Base-by-base conservation (phyloP, 176 grass and related monocot genomes). In the Hordeum marinum region DNA sequence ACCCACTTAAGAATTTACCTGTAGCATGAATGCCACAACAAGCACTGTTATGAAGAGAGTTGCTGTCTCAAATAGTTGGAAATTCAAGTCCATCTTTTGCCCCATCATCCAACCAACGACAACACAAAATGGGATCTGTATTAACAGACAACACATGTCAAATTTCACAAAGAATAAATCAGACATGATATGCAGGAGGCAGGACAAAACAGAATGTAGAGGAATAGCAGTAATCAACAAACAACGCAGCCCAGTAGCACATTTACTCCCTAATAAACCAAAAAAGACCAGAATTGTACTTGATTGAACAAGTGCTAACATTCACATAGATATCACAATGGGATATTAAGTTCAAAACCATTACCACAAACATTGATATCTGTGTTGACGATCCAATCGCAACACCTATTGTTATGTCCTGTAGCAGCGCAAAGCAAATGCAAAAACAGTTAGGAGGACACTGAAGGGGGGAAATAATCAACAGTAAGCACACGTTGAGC, bases 291-390 rank as follows among this genome's bases (percentile, higher is more conserved):
- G 10, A 68, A 75, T 3, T 8, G 21, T 68, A 65, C 21, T 89
- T 27, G n/a, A 73, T 54, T 68, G 9, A 48, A 50, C 27, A 58
- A 81, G n/a, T 72, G 77, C 58, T 21, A 23, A 64, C 43, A 24
- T 36, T 36, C 24, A 66, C 41, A 9, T 18, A 84, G 3, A 62
- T 26, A 71, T 36, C 52, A 45, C 41, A 90, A 72, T 59, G 25
- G 5, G 64, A 27, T 25, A 78, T 14, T 9, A 90, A 65, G 58
- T 54, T 42, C 5, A 34, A 80, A 91, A 45, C 11, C 78, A 80
- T 75, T 94, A 97, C 94, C 94, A 92, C 86, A 94, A 94, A 97
- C 92, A 97, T 97, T 10, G 90, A 92, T 87, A 97, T 97, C 66
- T 97, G 92, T 1, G 90, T 94, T 64, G 94, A 90, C n/a, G 94